These are phyloP conservation scores for Phytophthora capsici DNA, from an alignment of 352 stramenopile genomes.

Conservation along the genomic window DNA sequence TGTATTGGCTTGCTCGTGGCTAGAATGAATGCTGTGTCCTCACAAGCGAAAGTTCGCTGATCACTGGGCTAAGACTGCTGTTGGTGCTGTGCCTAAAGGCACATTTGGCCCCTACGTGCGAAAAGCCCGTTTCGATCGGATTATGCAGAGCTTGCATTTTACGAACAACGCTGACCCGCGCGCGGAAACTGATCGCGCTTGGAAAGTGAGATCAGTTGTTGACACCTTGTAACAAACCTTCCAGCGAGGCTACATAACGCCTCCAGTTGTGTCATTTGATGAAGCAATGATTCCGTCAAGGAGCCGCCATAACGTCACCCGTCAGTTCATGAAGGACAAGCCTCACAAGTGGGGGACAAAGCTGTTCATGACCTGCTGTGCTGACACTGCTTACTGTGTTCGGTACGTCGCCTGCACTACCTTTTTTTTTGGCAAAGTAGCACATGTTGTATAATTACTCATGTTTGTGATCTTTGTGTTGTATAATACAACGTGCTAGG, in stretches of 20 bases:
- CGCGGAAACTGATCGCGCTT: slow-evolving; percentile 5
- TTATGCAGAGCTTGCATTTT: slow-evolving; percentile 1
- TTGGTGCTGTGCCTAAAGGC: not conserved
- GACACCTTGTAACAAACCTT: slow-evolving; percentile 12
- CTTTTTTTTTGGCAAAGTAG: slow-evolving; percentile 1
- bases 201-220: slow-evolving; percentile 13
- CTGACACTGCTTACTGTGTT: no score
- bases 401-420: no score
- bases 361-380: no score
- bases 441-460: slow-evolving; percentile 1
- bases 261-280: no score
- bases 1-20: not conserved
- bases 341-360: no score
- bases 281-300: no score
- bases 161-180: slow-evolving; percentile 1
- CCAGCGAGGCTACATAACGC: no score
- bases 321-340: no score
- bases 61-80: not conserved
- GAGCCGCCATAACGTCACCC: no score
- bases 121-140: not conserved
- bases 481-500: slow-evolving; percentile 10
- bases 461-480: not conserved
- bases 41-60: not conserved
- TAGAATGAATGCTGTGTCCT: not conserved
- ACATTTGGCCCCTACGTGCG: not conserved